Conservation (phyloP, 1,284 basidiomycete genomes). For the Earliella scabrosa region DNA sequence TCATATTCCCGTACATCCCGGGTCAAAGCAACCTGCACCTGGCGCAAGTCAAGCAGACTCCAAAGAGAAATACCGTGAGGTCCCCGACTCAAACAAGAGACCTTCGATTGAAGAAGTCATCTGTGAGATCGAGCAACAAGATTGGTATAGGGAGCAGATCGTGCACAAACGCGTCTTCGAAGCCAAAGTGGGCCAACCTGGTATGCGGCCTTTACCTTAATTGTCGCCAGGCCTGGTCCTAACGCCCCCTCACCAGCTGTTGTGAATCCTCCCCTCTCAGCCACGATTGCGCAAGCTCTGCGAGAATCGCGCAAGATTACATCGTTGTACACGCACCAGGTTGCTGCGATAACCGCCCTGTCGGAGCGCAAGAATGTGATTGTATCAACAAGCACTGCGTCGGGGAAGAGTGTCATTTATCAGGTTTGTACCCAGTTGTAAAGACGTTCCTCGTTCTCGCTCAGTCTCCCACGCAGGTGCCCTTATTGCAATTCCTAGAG, state of each 20-base stretch:
- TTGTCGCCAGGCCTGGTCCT: slow-evolving; percentile 7
- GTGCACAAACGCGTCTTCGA: slow-evolving; percentile 57
- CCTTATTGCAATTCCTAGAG: slow-evolving; percentile 73
- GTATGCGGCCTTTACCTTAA: slow-evolving; percentile 35
- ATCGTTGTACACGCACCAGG: slow-evolving; percentile 81
- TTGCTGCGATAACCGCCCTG: slow-evolving; percentile 75
- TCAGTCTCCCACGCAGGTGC: slow-evolving; percentile 52
- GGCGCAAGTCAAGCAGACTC: slow-evolving; percentile 18
- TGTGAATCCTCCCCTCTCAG: slow-evolving; percentile 62
- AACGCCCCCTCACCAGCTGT: slow-evolving; percentile 41
- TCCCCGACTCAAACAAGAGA: slow-evolving; percentile 57
- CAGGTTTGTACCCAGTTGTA: slow-evolving; percentile 50
- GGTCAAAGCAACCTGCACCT: slow-evolving; percentile 19
- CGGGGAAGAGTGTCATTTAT: slow-evolving; percentile 92
- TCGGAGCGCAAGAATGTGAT: slow-evolving; percentile 73
- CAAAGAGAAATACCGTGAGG: slow-evolving; percentile 22
- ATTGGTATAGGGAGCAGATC: slow-evolving; percentile 76
- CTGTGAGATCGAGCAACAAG: slow-evolving; percentile 55
- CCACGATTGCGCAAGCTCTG: slow-evolving; percentile 62
- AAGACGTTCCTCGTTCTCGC: background rate
- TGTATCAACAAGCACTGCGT: slow-evolving; percentile 90
- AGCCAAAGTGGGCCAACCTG: slow-evolving; percentile 54
- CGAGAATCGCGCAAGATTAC: slow-evolving; percentile 66
- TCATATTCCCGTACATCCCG: slow-evolving; percentile 71
- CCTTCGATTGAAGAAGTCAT: slow-evolving; percentile 64